phyloP scores from a whole-genome alignment of 139 green algal species.

The Chlorella sorokiniana region DNA sequence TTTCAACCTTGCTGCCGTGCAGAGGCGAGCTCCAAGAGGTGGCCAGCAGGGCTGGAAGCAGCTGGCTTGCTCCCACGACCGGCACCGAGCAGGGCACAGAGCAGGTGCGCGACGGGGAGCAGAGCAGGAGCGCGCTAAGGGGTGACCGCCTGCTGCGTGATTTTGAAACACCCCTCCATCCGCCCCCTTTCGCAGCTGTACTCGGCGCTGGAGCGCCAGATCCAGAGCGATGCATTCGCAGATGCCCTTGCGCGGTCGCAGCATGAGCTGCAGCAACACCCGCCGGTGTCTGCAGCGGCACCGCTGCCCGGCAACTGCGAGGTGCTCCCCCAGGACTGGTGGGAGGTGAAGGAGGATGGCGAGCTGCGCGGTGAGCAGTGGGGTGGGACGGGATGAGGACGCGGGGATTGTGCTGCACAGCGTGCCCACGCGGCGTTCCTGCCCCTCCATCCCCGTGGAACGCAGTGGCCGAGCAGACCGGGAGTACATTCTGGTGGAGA shows the following conservation, averaged over 20 bases:
- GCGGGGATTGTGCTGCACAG: neutral
- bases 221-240: slow-evolving; percentile 33
- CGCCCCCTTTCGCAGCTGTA: neutral
- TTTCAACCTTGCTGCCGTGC: neutral
- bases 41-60: neutral
- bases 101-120: slow-evolving; percentile 9
- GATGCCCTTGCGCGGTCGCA: slow-evolving; percentile 24
- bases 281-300: neutral
- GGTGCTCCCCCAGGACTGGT: slow-evolving; percentile 45
- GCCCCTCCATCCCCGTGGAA: neutral
- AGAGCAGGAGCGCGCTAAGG: neutral
- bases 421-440: too few species aligned
- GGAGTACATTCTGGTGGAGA: slow-evolving; percentile 59
- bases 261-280: slow-evolving; percentile 28
- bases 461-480: slow-evolving; percentile 35
- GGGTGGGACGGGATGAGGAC: neutral
- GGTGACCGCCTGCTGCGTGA: neutral
- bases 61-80: slow-evolving; percentile 8
- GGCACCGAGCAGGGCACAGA: slow-evolving; percentile 36
- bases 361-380: slow-evolving; percentile 7
- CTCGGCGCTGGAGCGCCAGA: slow-evolving; percentile 14
- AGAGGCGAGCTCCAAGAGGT: slow-evolving; percentile 17
- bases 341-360: slow-evolving; percentile 40
- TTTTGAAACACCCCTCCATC: neutral
- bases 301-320: slow-evolving; percentile 5